Conservation (phyloP, 176 grass and related monocot species). For the bread wheat (Triticum aestivum) region IWGSC_CS_RefSeq_v2.1 NC_057810.1:544925387-544925886, state of each 20-base stretch:
- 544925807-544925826: conserved; percentile 88
- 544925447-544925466: conserved; percentile 36
- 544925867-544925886: conserved; percentile 75
- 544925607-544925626: conserved; percentile 71
- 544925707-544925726: conserved; percentile 80
- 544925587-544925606: conserved; percentile 65
- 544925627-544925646: conserved; percentile 63
- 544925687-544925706: conserved; percentile 60
- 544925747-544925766: conserved; percentile 75
- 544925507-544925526: conserved; percentile 63
- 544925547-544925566: conserved; percentile 76
- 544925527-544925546: conserved; percentile 52
- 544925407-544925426: conserved; percentile 91
- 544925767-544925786: conserved; percentile 85
- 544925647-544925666: conserved; percentile 75
- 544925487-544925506: conserved; percentile 66
- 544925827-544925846: conserved; percentile 84
- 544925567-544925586: conserved; percentile 75
- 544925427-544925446: conserved; percentile 69
- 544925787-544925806: conserved; percentile 55
- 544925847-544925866: conserved; percentile 81
- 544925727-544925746: conserved; percentile 67
- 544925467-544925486: conserved; percentile 79
- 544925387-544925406: conserved; percentile 58
- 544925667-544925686: conserved; percentile 65